Percentiles rank a stretch among this genome's conserved stretches.
phyloP scores from a whole-genome alignment of 805 yeast genomes.

The Torulaspora microellipsoides region DNA sequence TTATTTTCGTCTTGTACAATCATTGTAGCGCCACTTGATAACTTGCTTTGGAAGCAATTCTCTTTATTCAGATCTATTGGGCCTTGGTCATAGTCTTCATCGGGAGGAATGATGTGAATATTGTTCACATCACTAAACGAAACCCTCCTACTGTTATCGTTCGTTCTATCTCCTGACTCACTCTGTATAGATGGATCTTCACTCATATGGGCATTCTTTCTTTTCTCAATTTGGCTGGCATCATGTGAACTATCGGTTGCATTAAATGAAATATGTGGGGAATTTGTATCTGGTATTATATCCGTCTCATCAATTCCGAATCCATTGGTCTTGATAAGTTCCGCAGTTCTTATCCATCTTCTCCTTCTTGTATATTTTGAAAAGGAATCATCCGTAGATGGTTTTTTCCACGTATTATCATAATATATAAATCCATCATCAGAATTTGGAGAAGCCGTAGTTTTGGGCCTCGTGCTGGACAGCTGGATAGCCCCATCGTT shows the following conservation, averaged over 20 bases:
- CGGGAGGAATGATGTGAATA: slow-evolving; percentile 25
- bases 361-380: slow-evolving; percentile 90
- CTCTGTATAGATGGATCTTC: slow-evolving; percentile 1
- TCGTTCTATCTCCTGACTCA: slow-evolving; percentile 2
- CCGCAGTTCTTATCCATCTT: slow-evolving; percentile 95
- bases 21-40: not conserved
- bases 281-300: slow-evolving; percentile 1
- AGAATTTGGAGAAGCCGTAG: slow-evolving; percentile 59
- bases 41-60: no score
- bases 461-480: slow-evolving; percentile 51
- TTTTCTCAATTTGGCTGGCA: not conserved
- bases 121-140: slow-evolving; percentile 31
- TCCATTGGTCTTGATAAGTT: slow-evolving; percentile 45
- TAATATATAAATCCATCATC: slow-evolving; percentile 87
- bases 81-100: slow-evolving; percentile 9
- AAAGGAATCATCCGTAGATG: slow-evolving; percentile 81
- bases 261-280: not conserved
- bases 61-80: slow-evolving; percentile 2
- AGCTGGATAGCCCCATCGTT: slow-evolving; percentile 81
- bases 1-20: not conserved
- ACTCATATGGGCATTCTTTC: slow-evolving; percentile 4
- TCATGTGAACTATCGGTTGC: slow-evolving; percentile 1
- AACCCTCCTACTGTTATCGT: slow-evolving; percentile 26
- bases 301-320: slow-evolving; percentile 2
- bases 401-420: slow-evolving; percentile 93